Conservation (phyloP, 805 yeast species). For the Wickerhamomyces pijperi region DNA sequence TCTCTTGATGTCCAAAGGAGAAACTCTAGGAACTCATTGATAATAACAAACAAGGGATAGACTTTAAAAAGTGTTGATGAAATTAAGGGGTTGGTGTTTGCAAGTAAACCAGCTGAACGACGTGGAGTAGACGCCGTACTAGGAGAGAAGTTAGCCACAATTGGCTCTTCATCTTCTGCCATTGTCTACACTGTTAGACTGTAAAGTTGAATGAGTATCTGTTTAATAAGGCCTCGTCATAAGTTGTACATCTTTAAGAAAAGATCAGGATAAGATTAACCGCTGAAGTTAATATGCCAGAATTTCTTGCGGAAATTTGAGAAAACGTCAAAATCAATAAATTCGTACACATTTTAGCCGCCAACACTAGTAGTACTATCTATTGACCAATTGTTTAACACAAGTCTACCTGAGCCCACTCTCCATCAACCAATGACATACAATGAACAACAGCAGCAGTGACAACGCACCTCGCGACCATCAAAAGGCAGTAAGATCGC, state of each 20-base stretch:
- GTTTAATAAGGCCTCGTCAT: too few species aligned
- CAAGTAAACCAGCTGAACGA: conserved; percentile 1
- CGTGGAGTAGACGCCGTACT: conserved; percentile 1
- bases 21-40: conserved; percentile 30
- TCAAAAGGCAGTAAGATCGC: neutral
- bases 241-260: too few species aligned
- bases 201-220: too few species aligned
- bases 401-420: neutral
- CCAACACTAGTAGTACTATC: too few species aligned
- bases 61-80: conserved; percentile 31
- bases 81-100: conserved; percentile 22
- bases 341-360: too few species aligned
- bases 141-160: conserved; percentile 2
- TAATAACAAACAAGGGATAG: conserved; percentile 32
- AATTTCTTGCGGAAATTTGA: too few species aligned
- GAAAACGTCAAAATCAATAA: too few species aligned
- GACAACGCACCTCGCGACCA: neutral
- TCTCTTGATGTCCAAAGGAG: conserved; percentile 39
- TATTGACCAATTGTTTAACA: neutral
- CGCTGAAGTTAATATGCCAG: too few species aligned
- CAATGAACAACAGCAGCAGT: neutral
- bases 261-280: too few species aligned
- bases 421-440: neutral
- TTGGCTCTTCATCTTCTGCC: neutral
- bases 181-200: neutral